A percentile compares a stretch with the other conserved stretches of the same genome.
Evolutionary conservation across 73 alveolate genomes (phyloP).

Genomic region (Symbiodinium natans): DNA sequence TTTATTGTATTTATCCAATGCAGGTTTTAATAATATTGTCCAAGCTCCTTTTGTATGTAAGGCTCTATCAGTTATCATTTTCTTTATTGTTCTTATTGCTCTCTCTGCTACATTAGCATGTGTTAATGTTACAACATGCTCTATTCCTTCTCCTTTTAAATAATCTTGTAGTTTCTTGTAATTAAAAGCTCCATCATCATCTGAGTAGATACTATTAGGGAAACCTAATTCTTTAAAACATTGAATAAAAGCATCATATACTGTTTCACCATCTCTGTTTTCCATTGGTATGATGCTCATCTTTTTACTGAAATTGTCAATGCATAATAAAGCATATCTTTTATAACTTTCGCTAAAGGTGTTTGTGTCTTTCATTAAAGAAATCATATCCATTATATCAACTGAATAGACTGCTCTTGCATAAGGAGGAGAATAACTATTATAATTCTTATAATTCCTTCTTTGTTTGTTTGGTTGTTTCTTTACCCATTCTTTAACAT

Average conservation of each 20-base stretch:
- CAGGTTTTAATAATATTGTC: not conserved
- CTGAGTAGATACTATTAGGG: not conserved
- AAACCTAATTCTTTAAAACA: no score
- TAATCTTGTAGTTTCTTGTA: not conserved
- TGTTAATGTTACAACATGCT: not conserved
- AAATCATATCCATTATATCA: not conserved
- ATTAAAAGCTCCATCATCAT: not conserved
- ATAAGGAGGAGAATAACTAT: no score
- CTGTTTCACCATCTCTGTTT: not conserved
- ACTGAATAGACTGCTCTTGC: no score
- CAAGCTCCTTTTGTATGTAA: no score
- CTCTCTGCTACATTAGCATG: slow-evolving; percentile 5
- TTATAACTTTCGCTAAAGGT: no score
- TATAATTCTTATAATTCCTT: not conserved
- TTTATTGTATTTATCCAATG: slow-evolving; percentile 13
- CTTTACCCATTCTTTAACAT: no score
- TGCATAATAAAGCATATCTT: not conserved
- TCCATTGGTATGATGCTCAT: no score
- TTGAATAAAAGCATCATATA: no score
- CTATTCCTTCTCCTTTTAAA: not conserved
- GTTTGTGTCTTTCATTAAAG: no score
- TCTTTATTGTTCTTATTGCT: not conserved
- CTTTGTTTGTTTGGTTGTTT: no score
- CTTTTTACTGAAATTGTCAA: no score
- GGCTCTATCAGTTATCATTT: not conserved